A percentile compares a stretch with the other conserved stretches of the same genome.
phyloP scores from a whole-genome alignment of 805 yeast species.

The Cyberlindnera meyerae region DNA sequence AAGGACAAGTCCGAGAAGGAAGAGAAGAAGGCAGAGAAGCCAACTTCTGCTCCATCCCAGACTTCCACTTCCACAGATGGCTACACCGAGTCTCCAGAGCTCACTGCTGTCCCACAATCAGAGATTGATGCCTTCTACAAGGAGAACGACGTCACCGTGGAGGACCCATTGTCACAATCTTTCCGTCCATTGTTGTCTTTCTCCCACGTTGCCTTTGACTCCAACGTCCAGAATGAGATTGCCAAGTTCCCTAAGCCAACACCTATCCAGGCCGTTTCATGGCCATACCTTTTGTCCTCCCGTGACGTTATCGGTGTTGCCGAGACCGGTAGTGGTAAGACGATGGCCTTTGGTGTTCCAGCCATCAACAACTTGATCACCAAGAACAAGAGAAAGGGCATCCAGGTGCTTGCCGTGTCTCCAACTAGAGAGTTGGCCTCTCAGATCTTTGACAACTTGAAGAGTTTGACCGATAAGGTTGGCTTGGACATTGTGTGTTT shows the following conservation, averaged over 20 bases:
- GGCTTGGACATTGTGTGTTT: conserved; percentile 73
- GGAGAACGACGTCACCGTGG: conserved; percentile 74
- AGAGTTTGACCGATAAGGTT: conserved; percentile 52
- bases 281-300: conserved; percentile 82
- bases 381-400: conserved; percentile 35
- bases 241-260: conserved; percentile 84
- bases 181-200: conserved; percentile 71
- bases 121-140: conserved; percentile 59
- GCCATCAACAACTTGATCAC: conserved; percentile 69
- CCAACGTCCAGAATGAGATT: conserved; percentile 54
- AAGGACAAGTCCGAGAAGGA: conserved; percentile 33
- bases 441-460: conserved; percentile 84
- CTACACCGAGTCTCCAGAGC: conserved; percentile 37
- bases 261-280: conserved; percentile 89
- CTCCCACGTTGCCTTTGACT: conserved; percentile 50
- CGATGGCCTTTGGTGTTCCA: conserved; percentile 96
- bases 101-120: conserved; percentile 40
- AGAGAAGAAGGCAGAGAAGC: conserved; percentile 21
- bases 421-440: conserved; percentile 98
- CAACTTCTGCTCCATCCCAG: conserved; percentile 27
- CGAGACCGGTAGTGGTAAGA: conserved; percentile 97
- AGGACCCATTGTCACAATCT: conserved; percentile 51
- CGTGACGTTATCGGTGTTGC: conserved; percentile 95
- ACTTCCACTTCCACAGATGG: conserved; percentile 1
- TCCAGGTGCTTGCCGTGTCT: conserved; percentile 79